Percentiles rank a stretch among this genome's conserved stretches.
These are phyloP conservation scores for Rhododendron kiyosumense DNA, from an alignment of 148 eudicot species.

Conservation along the genomic window DNA sequence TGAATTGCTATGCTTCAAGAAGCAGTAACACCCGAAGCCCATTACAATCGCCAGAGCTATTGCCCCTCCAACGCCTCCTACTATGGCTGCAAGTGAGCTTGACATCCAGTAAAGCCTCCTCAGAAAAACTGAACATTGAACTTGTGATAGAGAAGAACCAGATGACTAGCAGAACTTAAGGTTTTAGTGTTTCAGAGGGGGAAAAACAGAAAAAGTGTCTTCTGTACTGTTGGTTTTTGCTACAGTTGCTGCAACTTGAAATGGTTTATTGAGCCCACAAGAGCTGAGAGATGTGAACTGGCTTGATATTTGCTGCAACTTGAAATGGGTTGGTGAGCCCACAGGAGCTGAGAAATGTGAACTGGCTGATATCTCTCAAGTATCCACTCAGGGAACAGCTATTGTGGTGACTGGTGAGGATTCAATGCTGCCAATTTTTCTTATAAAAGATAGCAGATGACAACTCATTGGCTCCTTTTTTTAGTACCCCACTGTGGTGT, in stretches of 20 bases:
- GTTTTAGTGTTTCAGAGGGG: neutral
- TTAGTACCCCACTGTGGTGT: slow-evolving; percentile 31
- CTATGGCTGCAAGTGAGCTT: slow-evolving; percentile 24
- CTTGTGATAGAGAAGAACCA: slow-evolving; percentile 5
- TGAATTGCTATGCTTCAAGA: slow-evolving; percentile 1
- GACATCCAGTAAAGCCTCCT: slow-evolving; percentile 22
- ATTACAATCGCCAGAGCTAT: slow-evolving; percentile 21
- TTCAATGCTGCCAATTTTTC: slow-evolving; percentile 11
- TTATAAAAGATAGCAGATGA: slow-evolving; percentile 7
- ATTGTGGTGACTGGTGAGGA: slow-evolving; percentile 12
- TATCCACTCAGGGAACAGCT: slow-evolving; percentile 19
- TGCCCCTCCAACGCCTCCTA: slow-evolving; percentile 33
- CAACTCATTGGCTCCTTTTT: slow-evolving; percentile 27
- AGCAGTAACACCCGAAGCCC: slow-evolving; percentile 17
- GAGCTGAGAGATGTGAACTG: neutral
- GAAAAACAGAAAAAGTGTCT: neutral
- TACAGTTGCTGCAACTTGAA: neutral
- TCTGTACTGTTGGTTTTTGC: neutral
- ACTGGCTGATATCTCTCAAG: slow-evolving; percentile 13
- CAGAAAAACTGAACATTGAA: slow-evolving; percentile 32
- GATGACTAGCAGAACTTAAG: neutral
- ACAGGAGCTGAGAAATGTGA: slow-evolving; percentile 4
- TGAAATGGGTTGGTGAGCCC: slow-evolving; percentile 11
- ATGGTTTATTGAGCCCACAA: neutral
- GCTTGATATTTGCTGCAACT: neutral